These are phyloP conservation scores for Lactarius vividus DNA, from an alignment of 768 basidiomycete species.

Conservation along the genomic window DNA sequence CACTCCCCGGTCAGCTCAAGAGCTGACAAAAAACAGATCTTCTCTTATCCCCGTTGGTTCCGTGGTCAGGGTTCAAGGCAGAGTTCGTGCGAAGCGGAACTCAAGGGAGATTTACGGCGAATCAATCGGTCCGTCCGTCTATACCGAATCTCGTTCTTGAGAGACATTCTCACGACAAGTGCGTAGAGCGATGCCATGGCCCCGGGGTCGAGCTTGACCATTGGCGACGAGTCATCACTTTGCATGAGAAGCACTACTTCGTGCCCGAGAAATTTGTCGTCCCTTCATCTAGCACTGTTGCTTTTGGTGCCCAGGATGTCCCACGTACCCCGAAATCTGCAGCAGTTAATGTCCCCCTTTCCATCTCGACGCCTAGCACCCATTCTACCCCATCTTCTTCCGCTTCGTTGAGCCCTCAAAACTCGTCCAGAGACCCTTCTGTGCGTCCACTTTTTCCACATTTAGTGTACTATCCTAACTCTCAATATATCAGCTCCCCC, in stretches of 20 bases:
- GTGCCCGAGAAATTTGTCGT: conserved; percentile 21
- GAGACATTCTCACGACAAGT: conserved; percentile 7
- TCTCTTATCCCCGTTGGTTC: conserved; percentile 16
- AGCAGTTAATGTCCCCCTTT: neutral
- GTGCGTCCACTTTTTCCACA: conserved; percentile 15
- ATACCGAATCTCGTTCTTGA: too few relatives aligned
- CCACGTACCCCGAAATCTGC: conserved; percentile 21
- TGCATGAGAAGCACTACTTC: conserved; percentile 23
- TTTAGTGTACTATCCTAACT: too few relatives aligned
- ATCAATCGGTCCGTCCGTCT: conserved; percentile 23
- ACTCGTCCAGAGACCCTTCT: conserved; percentile 14
- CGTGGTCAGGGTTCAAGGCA: conserved; percentile 22
- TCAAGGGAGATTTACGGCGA: conserved; percentile 21
- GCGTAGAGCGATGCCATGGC: conserved; percentile 21
- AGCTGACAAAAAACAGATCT: neutral
- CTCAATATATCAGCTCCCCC: conserved; percentile 32
- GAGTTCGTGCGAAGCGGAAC: conserved; percentile 9
- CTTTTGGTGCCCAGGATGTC: neutral
- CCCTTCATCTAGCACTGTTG: neutral
- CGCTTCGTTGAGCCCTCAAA: conserved; percentile 18
- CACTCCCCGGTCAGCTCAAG: neutral
- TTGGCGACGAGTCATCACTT: conserved; percentile 18
- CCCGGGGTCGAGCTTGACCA: conserved; percentile 18
- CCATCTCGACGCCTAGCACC: neutral
- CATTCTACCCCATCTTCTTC: conserved; percentile 16